Evolutionary conservation across 1,284 basidiomycete species (phyloP).

Genomic region (Crucibulum cyathiforme): DNA sequence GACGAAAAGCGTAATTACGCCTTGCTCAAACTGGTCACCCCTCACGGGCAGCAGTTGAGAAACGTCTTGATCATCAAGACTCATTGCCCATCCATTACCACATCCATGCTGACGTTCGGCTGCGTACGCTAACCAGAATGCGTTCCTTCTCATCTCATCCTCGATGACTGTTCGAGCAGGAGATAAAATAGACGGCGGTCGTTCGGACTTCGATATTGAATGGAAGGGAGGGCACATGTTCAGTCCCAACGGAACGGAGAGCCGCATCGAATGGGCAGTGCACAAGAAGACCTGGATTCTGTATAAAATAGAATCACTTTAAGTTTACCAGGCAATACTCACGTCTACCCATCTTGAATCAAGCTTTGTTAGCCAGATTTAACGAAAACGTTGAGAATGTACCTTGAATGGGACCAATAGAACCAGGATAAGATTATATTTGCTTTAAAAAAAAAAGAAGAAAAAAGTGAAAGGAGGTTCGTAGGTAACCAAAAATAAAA

Average conservation of each 20-base stretch:
- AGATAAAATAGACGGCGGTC: slow-evolving; percentile 62
- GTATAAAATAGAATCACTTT: background rate
- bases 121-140: slow-evolving; percentile 76
- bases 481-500: slow-evolving; percentile 4
- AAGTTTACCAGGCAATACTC: slow-evolving; percentile 12
- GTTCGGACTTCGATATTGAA: slow-evolving; percentile 58
- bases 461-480: background rate
- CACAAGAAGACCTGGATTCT: slow-evolving; percentile 59
- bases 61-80: slow-evolving; percentile 74
- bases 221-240: slow-evolving; percentile 74
- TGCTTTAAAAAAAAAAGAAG: slow-evolving; percentile 44
- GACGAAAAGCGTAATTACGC: slow-evolving; percentile 47
- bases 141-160: slow-evolving; percentile 72
- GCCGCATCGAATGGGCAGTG: slow-evolving; percentile 62
- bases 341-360: slow-evolving; percentile 73
- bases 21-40: slow-evolving; percentile 63
- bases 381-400: slow-evolving; percentile 12
- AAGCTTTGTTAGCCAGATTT: slow-evolving; percentile 1
- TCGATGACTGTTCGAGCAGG: slow-evolving; percentile 66
- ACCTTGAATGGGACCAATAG: slow-evolving; percentile 76
- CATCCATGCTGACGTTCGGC: slow-evolving; percentile 69
- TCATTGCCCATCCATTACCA: slow-evolving; percentile 73
- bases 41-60: slow-evolving; percentile 73
- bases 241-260: slow-evolving; percentile 68
- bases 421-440: slow-evolving; percentile 70